Base-by-base conservation (phyloP, 768 basidiomycete species). In the Boletus rubescentipes region DNA sequence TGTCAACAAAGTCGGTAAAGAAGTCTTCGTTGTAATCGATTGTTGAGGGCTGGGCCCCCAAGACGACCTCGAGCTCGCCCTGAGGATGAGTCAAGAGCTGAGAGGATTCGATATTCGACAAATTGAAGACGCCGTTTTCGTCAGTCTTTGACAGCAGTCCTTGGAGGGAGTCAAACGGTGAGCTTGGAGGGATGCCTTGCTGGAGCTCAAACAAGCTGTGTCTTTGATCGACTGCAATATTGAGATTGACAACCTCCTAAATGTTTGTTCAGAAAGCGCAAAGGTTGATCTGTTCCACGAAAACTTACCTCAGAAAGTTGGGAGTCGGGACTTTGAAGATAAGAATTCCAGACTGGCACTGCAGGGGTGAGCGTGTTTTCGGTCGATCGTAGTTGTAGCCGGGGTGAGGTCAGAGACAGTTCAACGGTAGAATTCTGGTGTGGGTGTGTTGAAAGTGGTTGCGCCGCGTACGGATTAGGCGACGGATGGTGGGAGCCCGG, bases 101-200 rank as follows among this genome's bases (percentile, higher is more conserved):
- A 21, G 67, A 53, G 2, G 69, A 45, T 51, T 74, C 68, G 44
- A 77, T 64, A 26, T 69, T 65, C 1, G 66, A 49, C 18, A 77
- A 54, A 46, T 70, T 66, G 59, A 75, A 80, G 29, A 76, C 57
- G 18, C 67, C 67, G 5, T 68, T 70, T 55, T 73, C 67, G 9
- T 61, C 61, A 2, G 73, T 70, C 9, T 60, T 57, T 10, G 71
- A 65, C 20, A 76, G 40, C 26, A 73, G 57, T 5, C 68, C 67
- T 29, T 68, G 66, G 37, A 73, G 51, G 9, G 67, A 57, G 7
- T 71, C 66, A 46, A 46, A 46, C 9, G 54, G 39, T 16, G 67
- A 49, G 21, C 29, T 39, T 23, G 31, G 10, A 4, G 44, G 5
- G 1, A 55, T 4, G 5, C 9, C 36, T 21, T 54, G 62, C 18